Percentiles rank a stretch among this genome's conserved stretches.
phyloP scores from a whole-genome alignment of 176 grass and related monocot species.

The Hsuehochloa calcarea region DNA sequence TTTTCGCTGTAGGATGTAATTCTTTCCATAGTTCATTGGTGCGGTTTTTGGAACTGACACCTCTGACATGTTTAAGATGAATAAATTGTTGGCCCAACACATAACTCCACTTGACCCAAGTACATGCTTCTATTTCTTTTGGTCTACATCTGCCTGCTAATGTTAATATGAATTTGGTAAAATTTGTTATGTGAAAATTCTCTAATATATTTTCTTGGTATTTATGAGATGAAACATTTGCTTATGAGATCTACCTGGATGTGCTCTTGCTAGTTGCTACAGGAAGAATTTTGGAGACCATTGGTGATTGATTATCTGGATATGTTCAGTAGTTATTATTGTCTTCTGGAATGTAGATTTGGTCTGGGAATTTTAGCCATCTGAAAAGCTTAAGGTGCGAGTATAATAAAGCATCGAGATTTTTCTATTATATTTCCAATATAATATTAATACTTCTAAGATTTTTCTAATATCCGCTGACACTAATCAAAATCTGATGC shows the following conservation, averaged over 20 bases:
- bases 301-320: background rate
- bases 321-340: background rate
- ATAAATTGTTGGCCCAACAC: constrained; percentile 97
- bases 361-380: background rate
- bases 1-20: too few relatives aligned
- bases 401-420: background rate
- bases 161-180: constrained; percentile 12
- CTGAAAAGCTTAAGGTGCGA: background rate
- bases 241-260: background rate
- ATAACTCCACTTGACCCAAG: constrained; percentile 82
- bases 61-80: constrained; percentile 99
- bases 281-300: background rate
- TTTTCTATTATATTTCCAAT: background rate
- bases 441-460: background rate
- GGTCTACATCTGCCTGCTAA: constrained; percentile 21
- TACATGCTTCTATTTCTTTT: constrained; percentile 33
- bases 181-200: background rate
- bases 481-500: background rate
- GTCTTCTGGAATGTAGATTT: constrained; percentile 4
- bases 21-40: too few relatives aligned
- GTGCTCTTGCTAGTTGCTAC: background rate
- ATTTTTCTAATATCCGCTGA: background rate
- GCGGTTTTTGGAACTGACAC: constrained; percentile 83
- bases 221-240: constrained; percentile 31
- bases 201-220: constrained; percentile 30